phyloP scores from a whole-genome alignment of 2,329 filamentous ascomycete genomes.

The Cryphonectria nitschkei region DNA sequence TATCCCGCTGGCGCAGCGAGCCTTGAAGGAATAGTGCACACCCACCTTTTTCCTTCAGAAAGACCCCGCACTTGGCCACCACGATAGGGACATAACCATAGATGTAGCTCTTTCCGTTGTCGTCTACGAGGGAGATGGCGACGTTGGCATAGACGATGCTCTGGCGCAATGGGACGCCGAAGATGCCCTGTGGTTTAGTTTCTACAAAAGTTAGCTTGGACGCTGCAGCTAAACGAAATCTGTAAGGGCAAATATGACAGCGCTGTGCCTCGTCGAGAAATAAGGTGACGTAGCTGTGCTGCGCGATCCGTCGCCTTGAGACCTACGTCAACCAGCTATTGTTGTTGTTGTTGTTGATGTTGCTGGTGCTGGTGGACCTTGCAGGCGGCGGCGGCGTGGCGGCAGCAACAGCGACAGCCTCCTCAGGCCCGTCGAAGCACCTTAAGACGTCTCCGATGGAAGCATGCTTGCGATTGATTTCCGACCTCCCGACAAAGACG shows the following conservation, averaged over 20 bases:
- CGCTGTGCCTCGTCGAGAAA: background rate
- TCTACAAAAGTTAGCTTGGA: conserved; percentile 43
- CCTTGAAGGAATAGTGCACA: conserved; percentile 37
- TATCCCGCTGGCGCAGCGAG: background rate
- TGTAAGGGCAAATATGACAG: conserved; percentile 1
- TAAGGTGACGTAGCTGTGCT: background rate
- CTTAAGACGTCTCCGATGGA: conserved; percentile 16
- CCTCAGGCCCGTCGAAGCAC: background rate
- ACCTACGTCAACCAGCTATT: conserved; percentile 12
- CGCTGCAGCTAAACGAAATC: background rate
- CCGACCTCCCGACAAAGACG: conserved; percentile 1
- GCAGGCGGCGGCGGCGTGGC: conserved; percentile 1
- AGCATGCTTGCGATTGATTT: conserved; percentile 1
- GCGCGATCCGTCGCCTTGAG: conserved; percentile 9
- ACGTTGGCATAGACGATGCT: conserved; percentile 98
- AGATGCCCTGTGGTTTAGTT: conserved; percentile 72
- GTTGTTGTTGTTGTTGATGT: conserved; percentile 11
- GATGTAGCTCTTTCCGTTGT: conserved; percentile 91
- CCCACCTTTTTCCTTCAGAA: conserved; percentile 95
- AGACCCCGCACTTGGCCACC: conserved; percentile 96
- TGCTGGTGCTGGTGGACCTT: conserved; percentile 5
- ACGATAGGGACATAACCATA: conserved; percentile 99
- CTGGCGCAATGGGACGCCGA: conserved; percentile 88
- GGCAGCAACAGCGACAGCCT: background rate
- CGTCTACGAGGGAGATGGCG: conserved; percentile 92